These are phyloP conservation scores for Waltergamsia citrina DNA, from an alignment of 2,329 filamentous ascomycete genomes.

Conservation along the genomic window DNA sequence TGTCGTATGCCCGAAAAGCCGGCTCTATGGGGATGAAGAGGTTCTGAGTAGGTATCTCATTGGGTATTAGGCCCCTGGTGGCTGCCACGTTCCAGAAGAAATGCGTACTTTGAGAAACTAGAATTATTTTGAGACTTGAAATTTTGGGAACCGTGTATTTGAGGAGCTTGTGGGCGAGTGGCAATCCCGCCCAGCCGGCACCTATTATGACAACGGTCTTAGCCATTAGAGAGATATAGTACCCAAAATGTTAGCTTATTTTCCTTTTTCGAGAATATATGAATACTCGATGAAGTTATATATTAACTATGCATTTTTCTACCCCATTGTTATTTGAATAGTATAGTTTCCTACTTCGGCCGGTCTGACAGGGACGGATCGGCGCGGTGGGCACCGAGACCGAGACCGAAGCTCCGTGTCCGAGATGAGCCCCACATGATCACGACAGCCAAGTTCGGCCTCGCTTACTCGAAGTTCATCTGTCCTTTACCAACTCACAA, in stretches of 20 bases:
- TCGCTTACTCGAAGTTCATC: neutral
- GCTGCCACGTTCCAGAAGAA: slow-evolving; percentile 49
- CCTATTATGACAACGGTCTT: slow-evolving; percentile 43
- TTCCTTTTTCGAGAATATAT: neutral
- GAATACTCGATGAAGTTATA: neutral
- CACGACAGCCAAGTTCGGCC: neutral
- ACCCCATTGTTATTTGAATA: too few species aligned
- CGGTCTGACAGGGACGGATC: too few species aligned
- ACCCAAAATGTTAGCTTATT: neutral
- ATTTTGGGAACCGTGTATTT: slow-evolving; percentile 33
- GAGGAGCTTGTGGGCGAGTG: slow-evolving; percentile 39
- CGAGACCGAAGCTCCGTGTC: slow-evolving; percentile 14
- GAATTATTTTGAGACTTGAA: slow-evolving; percentile 36
- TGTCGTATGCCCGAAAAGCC: slow-evolving; percentile 34
- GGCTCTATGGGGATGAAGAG: slow-evolving; percentile 35
- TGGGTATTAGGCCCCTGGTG: slow-evolving; percentile 42
- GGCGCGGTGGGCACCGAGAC: neutral
- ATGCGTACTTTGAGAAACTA: slow-evolving; percentile 43
- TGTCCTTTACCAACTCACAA: neutral
- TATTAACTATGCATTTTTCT: too few species aligned
- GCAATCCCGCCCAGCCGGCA: slow-evolving; percentile 40
- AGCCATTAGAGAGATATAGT: slow-evolving; percentile 22
- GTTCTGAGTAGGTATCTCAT: slow-evolving; percentile 32
- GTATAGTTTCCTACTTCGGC: too few species aligned
- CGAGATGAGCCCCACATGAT: slow-evolving; percentile 2